Evolutionary conservation across 371 early-diverging fungal species (phyloP).

Genomic region (Phascolomyces articulosus): DNA sequence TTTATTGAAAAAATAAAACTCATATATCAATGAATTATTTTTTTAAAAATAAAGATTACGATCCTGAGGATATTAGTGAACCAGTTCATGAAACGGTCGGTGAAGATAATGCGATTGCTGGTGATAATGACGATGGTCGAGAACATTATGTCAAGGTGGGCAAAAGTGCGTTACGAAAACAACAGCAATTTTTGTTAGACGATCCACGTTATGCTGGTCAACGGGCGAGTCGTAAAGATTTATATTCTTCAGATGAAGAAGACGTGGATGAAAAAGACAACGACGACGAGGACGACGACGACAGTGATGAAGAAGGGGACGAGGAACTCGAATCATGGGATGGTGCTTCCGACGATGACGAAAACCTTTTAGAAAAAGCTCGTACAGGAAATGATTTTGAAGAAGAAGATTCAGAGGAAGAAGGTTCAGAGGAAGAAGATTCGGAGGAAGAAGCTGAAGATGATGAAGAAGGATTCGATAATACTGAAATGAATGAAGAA

Average conservation of each 20-base stretch:
- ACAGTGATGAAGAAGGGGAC: conserved; percentile 25
- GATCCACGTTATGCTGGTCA: conserved; percentile 83
- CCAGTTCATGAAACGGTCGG: conserved; percentile 34
- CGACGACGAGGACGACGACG: conserved; percentile 41
- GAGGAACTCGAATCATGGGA: conserved; percentile 3
- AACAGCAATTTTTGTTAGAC: conserved; percentile 63
- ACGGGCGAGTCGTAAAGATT: conserved; percentile 63
- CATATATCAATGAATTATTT: background rate
- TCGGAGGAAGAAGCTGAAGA: conserved; percentile 21
- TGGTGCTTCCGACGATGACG: conserved; percentile 40
- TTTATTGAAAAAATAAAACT: background rate
- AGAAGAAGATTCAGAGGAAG: conserved; percentile 27
- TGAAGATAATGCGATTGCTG: conserved; percentile 39
- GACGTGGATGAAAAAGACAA: conserved; percentile 41
- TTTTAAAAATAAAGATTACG: conserved; percentile 42
- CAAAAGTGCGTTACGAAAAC: conserved; percentile 68
- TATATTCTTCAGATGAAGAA: conserved; percentile 56
- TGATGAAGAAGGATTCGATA: conserved; percentile 21
- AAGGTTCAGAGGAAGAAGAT: conserved; percentile 26
- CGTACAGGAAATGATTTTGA: conserved; percentile 27
- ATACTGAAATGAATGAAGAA: conserved; percentile 60
- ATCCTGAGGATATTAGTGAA: conserved; percentile 67
- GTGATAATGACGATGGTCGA: conserved; percentile 52
- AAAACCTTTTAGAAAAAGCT: conserved; percentile 34
- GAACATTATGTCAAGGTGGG: conserved; percentile 77